Evolutionary conservation across 108 stramenopile genomes (phyloP).

Genomic region (Pinguiococcus pyrenoidosus): DNA sequence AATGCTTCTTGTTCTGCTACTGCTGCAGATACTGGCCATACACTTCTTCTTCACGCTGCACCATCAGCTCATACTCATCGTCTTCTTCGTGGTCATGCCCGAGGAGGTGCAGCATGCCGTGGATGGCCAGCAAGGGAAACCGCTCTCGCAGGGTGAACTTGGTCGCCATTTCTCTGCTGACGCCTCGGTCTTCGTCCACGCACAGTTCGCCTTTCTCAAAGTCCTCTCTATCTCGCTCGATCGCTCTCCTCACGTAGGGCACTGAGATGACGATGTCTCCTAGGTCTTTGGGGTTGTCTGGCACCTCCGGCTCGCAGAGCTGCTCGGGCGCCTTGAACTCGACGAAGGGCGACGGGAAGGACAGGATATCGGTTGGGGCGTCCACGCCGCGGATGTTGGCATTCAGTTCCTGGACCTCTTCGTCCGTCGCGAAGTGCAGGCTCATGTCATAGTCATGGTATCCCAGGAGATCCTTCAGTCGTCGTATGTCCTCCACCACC

Average conservation of each 20-base stretch:
- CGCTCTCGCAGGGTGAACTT: constrained; percentile 38
- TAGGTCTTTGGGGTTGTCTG: constrained; percentile 61
- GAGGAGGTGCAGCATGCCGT: constrained; percentile 84
- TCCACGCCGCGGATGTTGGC: constrained; percentile 33
- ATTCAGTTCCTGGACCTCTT: not conserved
- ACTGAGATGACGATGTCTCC: constrained; percentile 80
- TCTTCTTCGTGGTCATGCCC: constrained; percentile 87
- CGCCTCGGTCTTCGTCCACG: constrained; percentile 65
- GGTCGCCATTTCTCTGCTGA: constrained; percentile 67
- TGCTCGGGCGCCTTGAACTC: constrained; percentile 5
- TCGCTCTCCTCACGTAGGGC: constrained; percentile 58
- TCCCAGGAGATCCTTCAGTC: too few species aligned
- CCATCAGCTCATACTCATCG: constrained; percentile 82
- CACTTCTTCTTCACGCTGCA: constrained; percentile 60
- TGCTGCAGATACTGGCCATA: constrained; percentile 11
- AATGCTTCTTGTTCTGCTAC: not conserved
- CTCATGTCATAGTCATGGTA: not conserved
- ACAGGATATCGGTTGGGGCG: constrained; percentile 64
- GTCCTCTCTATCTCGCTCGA: constrained; percentile 24
- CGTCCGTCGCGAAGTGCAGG: not conserved
- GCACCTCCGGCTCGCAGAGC: constrained; percentile 30
- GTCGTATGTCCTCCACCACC: too few species aligned
- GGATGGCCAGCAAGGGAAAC: constrained; percentile 74
- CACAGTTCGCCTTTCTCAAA: not conserved
- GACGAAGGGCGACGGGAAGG: constrained; percentile 64